Evolutionary conservation across 129 eudicot genomes (phyloP), one percentile per base, ranked within the genome.

Genomic region (Pulicaria dysenterica): DNA sequence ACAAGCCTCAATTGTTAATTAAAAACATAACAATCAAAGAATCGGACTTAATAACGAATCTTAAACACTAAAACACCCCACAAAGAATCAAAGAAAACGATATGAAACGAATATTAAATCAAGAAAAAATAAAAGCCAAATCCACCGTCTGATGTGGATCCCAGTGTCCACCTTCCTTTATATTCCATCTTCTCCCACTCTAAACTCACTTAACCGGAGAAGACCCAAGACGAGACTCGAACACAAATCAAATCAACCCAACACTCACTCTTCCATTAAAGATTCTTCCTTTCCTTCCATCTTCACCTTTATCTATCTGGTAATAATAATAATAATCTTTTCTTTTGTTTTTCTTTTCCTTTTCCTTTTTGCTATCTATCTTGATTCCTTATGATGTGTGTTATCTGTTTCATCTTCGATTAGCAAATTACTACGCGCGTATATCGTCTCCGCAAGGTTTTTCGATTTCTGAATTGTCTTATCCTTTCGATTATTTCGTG

Each of bases 141-240:
- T 46, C 59, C 70, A 77, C 47, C 64, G 64, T 68, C 63, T 68
- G 81, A 69, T 69, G 81, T 77, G 81, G 81, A 77, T 69, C 71
- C 81, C 81, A 77, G 76, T 69, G 76, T 69, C 76, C 81, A 69
- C 71, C 64, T 49, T 24, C 81, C 81, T 69, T 77, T 77, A 48
- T 60, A 60, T 77, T 77, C n/a, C n/a, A n/a, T n/a, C 72, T 70
- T 24, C 8, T 40, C 46, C 13, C 76, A 69, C 64, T 77, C 65
- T 65, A n/a, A n/a, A n/a, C n/a, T n/a, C n/a, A n/a, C n/a, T n/a
- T n/a, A 77, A 77, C 70, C 49, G 65, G 64, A 77, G 54, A 24
- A 24, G n/a, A n/a, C n/a, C n/a, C n/a, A 2, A 24, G 31, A 24
- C 31, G 1, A 2, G 31, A 24, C 31, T 24, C 31, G 31, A 24